These are phyloP conservation scores for Penicillium antarcticum DNA, from an alignment of 495 filamentous ascomycete species.

Conservation along the genomic window DNA sequence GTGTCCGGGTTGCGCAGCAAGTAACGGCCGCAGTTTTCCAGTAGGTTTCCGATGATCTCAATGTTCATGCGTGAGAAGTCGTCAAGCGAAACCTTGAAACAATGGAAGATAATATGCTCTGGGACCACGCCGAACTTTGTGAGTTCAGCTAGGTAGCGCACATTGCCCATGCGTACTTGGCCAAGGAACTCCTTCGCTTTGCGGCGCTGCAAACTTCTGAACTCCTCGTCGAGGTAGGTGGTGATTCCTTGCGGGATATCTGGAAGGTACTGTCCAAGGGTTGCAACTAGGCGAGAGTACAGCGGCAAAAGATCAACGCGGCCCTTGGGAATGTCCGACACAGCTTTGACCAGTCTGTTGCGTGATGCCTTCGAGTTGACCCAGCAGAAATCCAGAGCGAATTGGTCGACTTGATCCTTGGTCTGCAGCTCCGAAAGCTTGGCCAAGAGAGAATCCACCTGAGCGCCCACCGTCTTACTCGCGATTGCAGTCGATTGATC, in stretches of 20 bases:
- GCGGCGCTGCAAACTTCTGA: slow-evolving; percentile 93
- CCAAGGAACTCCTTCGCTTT: slow-evolving; percentile 97
- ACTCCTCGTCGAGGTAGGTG: slow-evolving; percentile 92
- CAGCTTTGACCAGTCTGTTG: slow-evolving; percentile 86
- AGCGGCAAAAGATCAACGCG: slow-evolving; percentile 87
- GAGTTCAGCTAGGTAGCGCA: slow-evolving; percentile 93
- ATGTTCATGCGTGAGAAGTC: slow-evolving; percentile 99
- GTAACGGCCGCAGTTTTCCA: slow-evolving; percentile 97
- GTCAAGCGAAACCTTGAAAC: slow-evolving; percentile 93
- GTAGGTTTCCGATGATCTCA: slow-evolving; percentile 94
- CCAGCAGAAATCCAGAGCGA: slow-evolving; percentile 94
- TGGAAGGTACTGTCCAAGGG: slow-evolving; percentile 87
- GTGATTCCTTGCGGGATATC: slow-evolving; percentile 91
- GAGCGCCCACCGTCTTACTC: slow-evolving; percentile 95
- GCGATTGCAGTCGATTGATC: slow-evolving; percentile 91
- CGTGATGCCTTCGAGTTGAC: slow-evolving; percentile 97
- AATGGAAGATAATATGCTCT: slow-evolving; percentile 98
- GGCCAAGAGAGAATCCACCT: slow-evolving; percentile 87
- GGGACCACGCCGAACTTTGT: slow-evolving; percentile 98
- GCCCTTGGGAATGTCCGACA: slow-evolving; percentile 92
- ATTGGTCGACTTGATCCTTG: slow-evolving; percentile 88
- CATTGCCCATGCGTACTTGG: slow-evolving; percentile 90
- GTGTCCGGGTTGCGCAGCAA: slow-evolving; percentile 92
- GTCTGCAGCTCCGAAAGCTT: slow-evolving; percentile 85
- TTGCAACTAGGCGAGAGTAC: slow-evolving; percentile 90